phyloP scores from a whole-genome alignment of 2,329 filamentous ascomycete genomes.

The Hyphodiscus sp. region DNA sequence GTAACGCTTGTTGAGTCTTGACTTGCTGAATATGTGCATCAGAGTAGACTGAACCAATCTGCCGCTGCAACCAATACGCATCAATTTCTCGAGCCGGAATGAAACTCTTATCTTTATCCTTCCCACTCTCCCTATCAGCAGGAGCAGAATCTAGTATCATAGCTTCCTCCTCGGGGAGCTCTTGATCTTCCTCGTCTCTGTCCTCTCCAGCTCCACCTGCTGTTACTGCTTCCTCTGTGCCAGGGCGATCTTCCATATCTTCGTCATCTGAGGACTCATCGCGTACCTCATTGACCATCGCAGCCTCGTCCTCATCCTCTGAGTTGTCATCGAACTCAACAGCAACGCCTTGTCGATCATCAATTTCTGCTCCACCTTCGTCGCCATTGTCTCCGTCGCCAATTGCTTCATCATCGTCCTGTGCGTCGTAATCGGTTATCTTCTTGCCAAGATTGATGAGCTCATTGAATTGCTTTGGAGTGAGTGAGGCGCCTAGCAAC shows the following conservation, averaged over 20 bases:
- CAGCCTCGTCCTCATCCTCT: constrained; percentile 75
- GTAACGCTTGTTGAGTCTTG: constrained; percentile 79
- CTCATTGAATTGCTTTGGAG: constrained; percentile 91
- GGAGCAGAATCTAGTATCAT: constrained; percentile 74
- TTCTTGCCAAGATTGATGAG: constrained; percentile 95
- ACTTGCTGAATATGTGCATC: constrained; percentile 92
- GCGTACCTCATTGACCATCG: constrained; percentile 75
- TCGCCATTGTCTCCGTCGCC: constrained; percentile 60
- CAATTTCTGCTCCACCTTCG: constrained; percentile 70
- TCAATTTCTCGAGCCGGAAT: constrained; percentile 87
- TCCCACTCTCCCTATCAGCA: constrained; percentile 38
- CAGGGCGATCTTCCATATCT: constrained; percentile 55
- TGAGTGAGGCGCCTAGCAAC: constrained; percentile 75
- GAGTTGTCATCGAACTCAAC: constrained; percentile 93
- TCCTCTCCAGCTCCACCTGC: constrained; percentile 43
- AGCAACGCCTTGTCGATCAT: constrained; percentile 92
- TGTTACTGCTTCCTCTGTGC: constrained; percentile 42
- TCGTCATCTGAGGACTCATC: constrained; percentile 83
- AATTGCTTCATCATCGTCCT: constrained; percentile 90
- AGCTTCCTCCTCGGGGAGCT: constrained; percentile 58
- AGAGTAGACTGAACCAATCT: constrained; percentile 80
- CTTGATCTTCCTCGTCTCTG: constrained; percentile 43
- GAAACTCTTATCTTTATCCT: constrained; percentile 49
- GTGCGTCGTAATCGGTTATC: constrained; percentile 95
- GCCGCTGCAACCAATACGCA: constrained; percentile 92